Evolutionary conservation across 2,329 filamentous ascomycete species (phyloP), one percentile per base, ranked within the genome.

Genomic region (Pseudocercospora fijiensis): DNA sequence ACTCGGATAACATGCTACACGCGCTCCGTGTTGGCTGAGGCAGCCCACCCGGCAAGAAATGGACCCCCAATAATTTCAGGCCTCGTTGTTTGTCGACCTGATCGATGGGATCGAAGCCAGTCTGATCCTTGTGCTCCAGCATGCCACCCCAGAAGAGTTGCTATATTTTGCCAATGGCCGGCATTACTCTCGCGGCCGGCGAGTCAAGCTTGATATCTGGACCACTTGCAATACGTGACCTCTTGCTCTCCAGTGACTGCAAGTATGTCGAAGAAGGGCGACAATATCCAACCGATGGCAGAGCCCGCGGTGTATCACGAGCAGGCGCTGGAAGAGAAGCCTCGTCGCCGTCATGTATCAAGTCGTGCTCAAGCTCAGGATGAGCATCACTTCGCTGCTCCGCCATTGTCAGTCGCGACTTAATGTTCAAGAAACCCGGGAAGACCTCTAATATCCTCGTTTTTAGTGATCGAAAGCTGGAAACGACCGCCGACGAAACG

Each of bases 401-500:
- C 49, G n/a, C 4, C n/a, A 26, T 26, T 61, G 27, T 30, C 13
- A 26, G 52, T 41, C 22, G 13, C 37, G n/a, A n/a, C n/a, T n/a
- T 33, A 16, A 51, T 11, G 30, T 10, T 26, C 8, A 18, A 13
- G 26, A 16, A 20, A 62, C 8, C 16, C 22, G 18, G 3, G 28
- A 11, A 18, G 11, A 18, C 5, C 2, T 28, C 49, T 53, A 26
- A 30, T 53, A 53, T n/a, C n/a, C n/a, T 28, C 24, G 24, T 41
- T 6, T n/a, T 27, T 8, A 53, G 60, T 5, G 59, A 62, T 10
- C 24, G 13, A 24, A 62, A 57, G 52, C 41, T 62, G 52, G 60
- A 62, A 52, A 52, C 52, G 6, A 62, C 60, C n/a, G 51, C n/a
- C 10, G 27, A 62, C 20, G 60, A 62, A 28, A 57, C 24, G 41